phyloP scores from a whole-genome alignment of 306 rosid species.

The Acacia acuminata region DNA sequence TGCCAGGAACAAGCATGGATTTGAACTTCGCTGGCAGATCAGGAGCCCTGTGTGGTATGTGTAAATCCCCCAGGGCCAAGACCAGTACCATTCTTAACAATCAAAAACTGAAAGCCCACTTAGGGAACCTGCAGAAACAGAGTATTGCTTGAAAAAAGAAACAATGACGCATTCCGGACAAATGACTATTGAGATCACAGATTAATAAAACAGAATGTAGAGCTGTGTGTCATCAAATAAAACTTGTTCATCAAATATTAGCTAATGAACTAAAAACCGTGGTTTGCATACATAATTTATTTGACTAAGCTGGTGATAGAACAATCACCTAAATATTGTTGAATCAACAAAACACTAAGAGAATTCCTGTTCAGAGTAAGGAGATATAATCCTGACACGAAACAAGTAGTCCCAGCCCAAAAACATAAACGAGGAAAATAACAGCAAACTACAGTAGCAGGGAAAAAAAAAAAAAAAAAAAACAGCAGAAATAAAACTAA shows the following conservation, averaged over 20 bases:
- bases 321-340: not conserved
- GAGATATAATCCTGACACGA: not conserved
- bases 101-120: conserved; percentile 38
- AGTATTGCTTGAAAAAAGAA: conserved; percentile 12
- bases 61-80: conserved; percentile 96
- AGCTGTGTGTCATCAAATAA: not conserved
- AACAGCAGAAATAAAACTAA: not conserved
- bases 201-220: conserved; percentile 8
- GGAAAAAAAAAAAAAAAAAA: too few relatives aligned
- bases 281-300: not conserved
- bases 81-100: conserved; percentile 86
- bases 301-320: not conserved
- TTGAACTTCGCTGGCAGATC: conserved; percentile 97
- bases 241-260: not conserved
- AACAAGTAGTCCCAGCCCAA: not conserved
- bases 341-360: not conserved
- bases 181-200: not conserved
- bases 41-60: conserved; percentile 97
- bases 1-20: conserved; percentile 99
- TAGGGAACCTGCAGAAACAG: conserved; percentile 33
- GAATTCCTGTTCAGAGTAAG: not conserved
- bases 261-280: not conserved
- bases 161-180: not conserved
- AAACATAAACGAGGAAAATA: not conserved
- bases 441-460: not conserved